Base-by-base conservation (phyloP, 2,329 filamentous ascomycete species). In the Fusarium sublunatum region DNA sequence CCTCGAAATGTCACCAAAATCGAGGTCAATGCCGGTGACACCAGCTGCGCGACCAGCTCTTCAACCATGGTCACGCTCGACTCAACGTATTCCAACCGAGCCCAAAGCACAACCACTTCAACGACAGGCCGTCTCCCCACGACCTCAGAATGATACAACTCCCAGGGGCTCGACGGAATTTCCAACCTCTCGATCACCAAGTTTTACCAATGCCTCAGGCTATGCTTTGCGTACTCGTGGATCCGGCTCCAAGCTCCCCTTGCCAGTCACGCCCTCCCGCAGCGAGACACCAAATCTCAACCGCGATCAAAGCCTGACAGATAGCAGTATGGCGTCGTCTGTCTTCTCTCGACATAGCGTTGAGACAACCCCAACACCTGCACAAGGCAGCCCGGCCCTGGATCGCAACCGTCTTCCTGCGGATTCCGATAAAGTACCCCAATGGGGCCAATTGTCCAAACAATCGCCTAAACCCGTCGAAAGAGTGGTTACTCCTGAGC, bases 311-410 rank as follows among this genome's bases (percentile, higher is more conserved):
- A 79, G 76, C 43, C 72, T 77, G 49, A 78, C 78, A 11, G 78
- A 80, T 50, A 80, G 77, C 65, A 81, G 78, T 70, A 76, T 79
- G 74, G 61, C 74, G 0, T 80, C 77, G 8, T 81, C 79, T 3
- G 65, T 77, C 6, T 78, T 81, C 26, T 79, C 77, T 28, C 73
- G 72, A 1, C 65, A 72, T 22, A 78, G 77, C 45, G 45, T 76
- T 51, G 69, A 77, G 34, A 74, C 74, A 2, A 71, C 63, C 7
- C 69, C 75, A 0, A 79, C 76, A 9, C 72, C 75, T 1, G 48
- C 68, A 1, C 67, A 73, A 7, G 58, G 65, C 11, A 78, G 74
- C 42, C 75, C 76, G 2, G 68, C 65, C 4, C 39, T 74, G 6
- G 68, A 69, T 10, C 62, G 53, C 31, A 58, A 53, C 7, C 28